Base-by-base conservation (phyloP, 2,329 filamentous ascomycete genomes). In the Fulvia fulva region DNA sequence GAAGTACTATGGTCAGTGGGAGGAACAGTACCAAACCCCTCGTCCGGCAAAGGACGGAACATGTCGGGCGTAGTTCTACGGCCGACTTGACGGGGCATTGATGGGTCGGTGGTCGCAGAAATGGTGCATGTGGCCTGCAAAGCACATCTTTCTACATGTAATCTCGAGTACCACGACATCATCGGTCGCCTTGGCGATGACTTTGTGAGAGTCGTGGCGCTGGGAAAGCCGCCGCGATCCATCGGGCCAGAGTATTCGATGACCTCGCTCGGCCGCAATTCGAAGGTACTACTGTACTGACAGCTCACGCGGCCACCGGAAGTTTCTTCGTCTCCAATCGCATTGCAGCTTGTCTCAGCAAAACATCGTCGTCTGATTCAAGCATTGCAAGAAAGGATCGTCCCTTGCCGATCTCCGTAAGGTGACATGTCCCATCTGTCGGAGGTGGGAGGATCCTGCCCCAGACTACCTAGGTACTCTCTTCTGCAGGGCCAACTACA, bases 151-250 rank as follows among this genome's bases (percentile, higher is more conserved):
- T n/a, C n/a, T n/a, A n/a, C n/a, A n/a, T n/a, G 14, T 41, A 41
- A 41, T 41, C 37, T 41, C 37, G 37, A 41, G 1, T 41, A 19
- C 16, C 37, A n/a, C 21, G 44, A 47, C 44, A 47, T 47, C 12
- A 41, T 30, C 52, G 52, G 54, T 51, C 46, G 30, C 32, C 45
- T 56, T 51, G 54, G 54, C 54, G n/a, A 51, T 45, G 54, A 23
- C 14, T 30, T 43, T 28, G 54, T 56, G 54, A 21, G 16, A 56
- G 16, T 8, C 5, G 22, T 16, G 19, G 14, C 49, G 7, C 21
- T 34, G 41, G 43, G 30, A 11, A 16, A 47, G 30, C 37, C 25
- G 51, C 51, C 28, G 28, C 32, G 32, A 53, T 52, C 50, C 50
- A 52, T 52, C 50, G 28, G 12, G 28, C 28, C 34, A 14, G 34